phyloP scores from a whole-genome alignment of 2,329 filamentous ascomycete species.

The Coniochaeta sp. region DNA sequence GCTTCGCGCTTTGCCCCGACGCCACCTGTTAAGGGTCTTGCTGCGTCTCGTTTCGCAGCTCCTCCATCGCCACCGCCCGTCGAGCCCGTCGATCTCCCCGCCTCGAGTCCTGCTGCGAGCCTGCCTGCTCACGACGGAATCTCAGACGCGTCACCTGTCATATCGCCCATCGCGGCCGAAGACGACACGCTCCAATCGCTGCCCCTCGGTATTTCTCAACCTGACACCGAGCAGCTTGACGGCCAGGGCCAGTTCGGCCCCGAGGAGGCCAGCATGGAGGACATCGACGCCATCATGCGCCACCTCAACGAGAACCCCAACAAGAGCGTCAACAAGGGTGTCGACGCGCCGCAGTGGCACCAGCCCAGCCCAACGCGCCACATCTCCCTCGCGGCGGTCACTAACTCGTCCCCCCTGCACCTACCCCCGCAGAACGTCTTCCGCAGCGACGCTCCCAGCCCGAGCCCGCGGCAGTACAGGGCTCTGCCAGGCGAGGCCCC shows the following conservation, averaged over 20 bases:
- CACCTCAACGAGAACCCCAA: conserved; percentile 72
- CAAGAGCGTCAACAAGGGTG: conserved; percentile 62
- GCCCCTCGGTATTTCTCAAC: conserved; percentile 12
- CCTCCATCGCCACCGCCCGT: conserved; percentile 23
- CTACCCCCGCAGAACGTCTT: conserved; percentile 39
- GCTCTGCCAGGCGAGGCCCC: conserved; percentile 38
- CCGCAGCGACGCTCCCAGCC: conserved; percentile 66
- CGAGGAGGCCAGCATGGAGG: conserved; percentile 57
- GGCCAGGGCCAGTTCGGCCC: not conserved
- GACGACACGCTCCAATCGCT: conserved; percentile 21
- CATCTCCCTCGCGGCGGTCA: conserved; percentile 27
- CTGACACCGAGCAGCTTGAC: conserved; percentile 19
- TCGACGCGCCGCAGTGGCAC: conserved; percentile 39
- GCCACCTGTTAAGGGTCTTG: conserved; percentile 30
- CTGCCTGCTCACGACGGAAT: conserved; percentile 10
- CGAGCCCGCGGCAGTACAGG: conserved; percentile 54
- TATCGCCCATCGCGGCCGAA: conserved; percentile 17
- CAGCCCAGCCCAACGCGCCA: conserved; percentile 32
- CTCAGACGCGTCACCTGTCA: conserved; percentile 7
- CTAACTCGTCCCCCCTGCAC: conserved; percentile 44
- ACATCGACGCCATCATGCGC: conserved; percentile 90
- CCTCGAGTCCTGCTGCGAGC: conserved; percentile 5
- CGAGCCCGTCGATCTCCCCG: conserved; percentile 16
- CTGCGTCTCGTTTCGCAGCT: conserved; percentile 36
- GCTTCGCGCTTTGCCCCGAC: conserved; percentile 25